Conservation (phyloP, 2,329 filamentous ascomycete species). For the Pseudovirgaria hyperparasitica region DNA sequence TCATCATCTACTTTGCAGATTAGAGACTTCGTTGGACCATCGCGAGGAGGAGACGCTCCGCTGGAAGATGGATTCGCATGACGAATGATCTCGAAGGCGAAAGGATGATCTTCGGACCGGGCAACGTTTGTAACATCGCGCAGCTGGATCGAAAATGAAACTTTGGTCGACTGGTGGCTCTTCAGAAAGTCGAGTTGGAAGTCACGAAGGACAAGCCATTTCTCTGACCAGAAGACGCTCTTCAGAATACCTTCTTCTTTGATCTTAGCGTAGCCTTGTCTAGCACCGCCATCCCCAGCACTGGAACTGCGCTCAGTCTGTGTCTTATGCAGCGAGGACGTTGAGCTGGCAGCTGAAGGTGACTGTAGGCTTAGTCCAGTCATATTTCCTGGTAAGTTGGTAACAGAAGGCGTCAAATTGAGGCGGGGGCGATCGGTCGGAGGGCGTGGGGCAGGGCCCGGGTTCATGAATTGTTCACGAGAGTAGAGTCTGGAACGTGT, state of each 20-base stretch:
- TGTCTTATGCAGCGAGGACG: slow-evolving; percentile 26
- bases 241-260: slow-evolving; percentile 87
- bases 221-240: slow-evolving; percentile 74
- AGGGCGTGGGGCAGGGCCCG: slow-evolving; percentile 83
- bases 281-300: slow-evolving; percentile 26
- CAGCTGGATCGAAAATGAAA: slow-evolving; percentile 72
- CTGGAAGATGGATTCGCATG: slow-evolving; percentile 45
- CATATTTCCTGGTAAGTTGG: slow-evolving; percentile 64
- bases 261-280: slow-evolving; percentile 64
- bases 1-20: slow-evolving; percentile 92
- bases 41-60: slow-evolving; percentile 59
- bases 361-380: slow-evolving; percentile 63
- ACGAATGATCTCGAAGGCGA: slow-evolving; percentile 88
- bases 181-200: slow-evolving; percentile 93
- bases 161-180: slow-evolving; percentile 66
- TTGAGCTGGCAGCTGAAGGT: slow-evolving; percentile 27
- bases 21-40: slow-evolving; percentile 68
- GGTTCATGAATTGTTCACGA: slow-evolving; percentile 78
- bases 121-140: slow-evolving; percentile 84
- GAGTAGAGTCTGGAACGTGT: slow-evolving; percentile 48
- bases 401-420: slow-evolving; percentile 60
- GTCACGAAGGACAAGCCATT: slow-evolving; percentile 83
- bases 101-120: slow-evolving; percentile 79
- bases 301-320: slow-evolving; percentile 26
- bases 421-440: slow-evolving; percentile 74